Evolutionary conservation across 1,139 yeast species (phyloP).

Genomic region (Candida neerlandica): DNA sequence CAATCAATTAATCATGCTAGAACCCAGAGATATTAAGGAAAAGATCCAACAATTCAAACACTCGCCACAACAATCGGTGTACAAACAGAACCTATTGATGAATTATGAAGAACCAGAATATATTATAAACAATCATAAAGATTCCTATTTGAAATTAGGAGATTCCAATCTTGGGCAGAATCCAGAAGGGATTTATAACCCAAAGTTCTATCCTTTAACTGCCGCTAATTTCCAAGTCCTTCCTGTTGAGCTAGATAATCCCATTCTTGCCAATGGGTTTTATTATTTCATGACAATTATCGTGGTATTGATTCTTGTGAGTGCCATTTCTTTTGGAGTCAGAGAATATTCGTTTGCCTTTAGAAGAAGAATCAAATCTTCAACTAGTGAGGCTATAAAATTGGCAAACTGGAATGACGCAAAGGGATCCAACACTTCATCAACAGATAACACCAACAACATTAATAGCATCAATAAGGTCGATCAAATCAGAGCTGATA

Average conservation of each 20-base stretch:
- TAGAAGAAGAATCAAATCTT: constrained; percentile 12
- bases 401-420: constrained; percentile 13
- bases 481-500: neutral
- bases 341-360: constrained; percentile 29
- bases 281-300: constrained; percentile 32
- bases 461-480: constrained; percentile 1
- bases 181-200: neutral
- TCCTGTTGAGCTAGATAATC: constrained; percentile 7
- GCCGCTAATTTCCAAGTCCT: constrained; percentile 6
- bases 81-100: constrained; percentile 8
- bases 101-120: constrained; percentile 14
- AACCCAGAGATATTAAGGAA: constrained; percentile 6
- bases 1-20: neutral
- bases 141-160: constrained; percentile 16
- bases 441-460: neutral
- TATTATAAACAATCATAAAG: constrained; percentile 12
- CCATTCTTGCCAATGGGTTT: constrained; percentile 29
- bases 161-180: neutral
- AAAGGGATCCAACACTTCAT: neutral
- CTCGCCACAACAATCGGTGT: constrained; percentile 2
- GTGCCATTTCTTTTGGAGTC: constrained; percentile 27
- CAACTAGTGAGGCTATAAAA: constrained; percentile 12
- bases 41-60: constrained; percentile 4
- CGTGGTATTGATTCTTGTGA: constrained; percentile 23
- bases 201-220: constrained; percentile 1